A percentile compares a stretch with the other conserved stretches of the same genome.
Conservation (phyloP, 345 rosid species). For the Turnera subulata region DNA sequence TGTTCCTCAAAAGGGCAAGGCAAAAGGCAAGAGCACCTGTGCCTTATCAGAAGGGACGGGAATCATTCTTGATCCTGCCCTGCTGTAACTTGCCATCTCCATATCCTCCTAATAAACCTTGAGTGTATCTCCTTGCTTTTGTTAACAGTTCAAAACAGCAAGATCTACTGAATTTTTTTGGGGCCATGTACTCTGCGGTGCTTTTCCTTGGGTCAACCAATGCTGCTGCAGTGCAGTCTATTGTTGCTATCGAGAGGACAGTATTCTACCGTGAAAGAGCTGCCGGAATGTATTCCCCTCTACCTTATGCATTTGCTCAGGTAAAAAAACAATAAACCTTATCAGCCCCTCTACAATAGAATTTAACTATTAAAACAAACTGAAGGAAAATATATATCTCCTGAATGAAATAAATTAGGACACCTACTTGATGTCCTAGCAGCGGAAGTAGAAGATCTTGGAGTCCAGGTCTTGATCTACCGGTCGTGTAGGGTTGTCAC, state of each 20-base stretch:
- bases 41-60: no score
- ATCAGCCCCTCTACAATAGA: neutral
- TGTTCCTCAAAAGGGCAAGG: no score
- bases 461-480: no score
- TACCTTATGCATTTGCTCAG: conserved; percentile 30
- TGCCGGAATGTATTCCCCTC: conserved; percentile 33
- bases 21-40: no score
- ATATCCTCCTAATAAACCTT: no score
- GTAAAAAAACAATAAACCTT: neutral
- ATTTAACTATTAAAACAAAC: neutral
- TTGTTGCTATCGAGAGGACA: conserved; percentile 25
- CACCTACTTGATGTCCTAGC: no score
- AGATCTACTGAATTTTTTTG: conserved; percentile 22
- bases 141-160: conserved; percentile 17
- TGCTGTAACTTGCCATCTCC: no score
- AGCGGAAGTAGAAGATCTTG: no score
- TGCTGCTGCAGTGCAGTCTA: conserved; percentile 17
- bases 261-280: conserved; percentile 32
- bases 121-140: neutral
- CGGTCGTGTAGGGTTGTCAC: no score
- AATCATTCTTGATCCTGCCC: no score
- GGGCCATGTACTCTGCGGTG: conserved; percentile 26
- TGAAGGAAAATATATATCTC: no score
- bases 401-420: no score
- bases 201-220: conserved; percentile 30